Evolutionary conservation across 2,329 filamentous ascomycete genomes (phyloP).

Genomic region (Botrytis fragariae): DNA sequence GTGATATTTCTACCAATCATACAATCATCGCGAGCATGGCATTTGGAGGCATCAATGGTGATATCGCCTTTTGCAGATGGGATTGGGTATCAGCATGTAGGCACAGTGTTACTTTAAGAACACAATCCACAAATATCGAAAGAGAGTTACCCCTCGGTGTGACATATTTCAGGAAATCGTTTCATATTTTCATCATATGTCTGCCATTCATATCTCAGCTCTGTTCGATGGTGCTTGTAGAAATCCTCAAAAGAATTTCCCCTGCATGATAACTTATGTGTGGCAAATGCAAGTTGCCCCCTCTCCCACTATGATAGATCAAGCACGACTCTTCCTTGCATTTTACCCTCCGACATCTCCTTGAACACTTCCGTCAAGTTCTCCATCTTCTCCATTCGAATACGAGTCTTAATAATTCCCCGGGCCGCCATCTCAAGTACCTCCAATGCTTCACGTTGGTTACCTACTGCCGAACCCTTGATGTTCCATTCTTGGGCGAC

Average conservation of each 20-base stretch:
- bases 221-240: neutral
- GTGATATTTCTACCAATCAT: neutral
- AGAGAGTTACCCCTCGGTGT: constrained; percentile 11
- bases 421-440: constrained; percentile 48
- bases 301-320: constrained; percentile 39
- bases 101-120: neutral
- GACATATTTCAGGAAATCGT: neutral
- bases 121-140: neutral
- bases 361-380: constrained; percentile 46
- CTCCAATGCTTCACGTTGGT: constrained; percentile 49
- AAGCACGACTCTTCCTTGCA: constrained; percentile 49
- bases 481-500: constrained; percentile 46
- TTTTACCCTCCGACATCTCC: constrained; percentile 44
- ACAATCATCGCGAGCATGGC: neutral
- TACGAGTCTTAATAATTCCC: constrained; percentile 47
- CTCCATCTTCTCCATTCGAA: constrained; percentile 48
- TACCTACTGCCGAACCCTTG: constrained; percentile 50
- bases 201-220: constrained; percentile 16
- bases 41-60: neutral
- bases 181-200: constrained; percentile 12
- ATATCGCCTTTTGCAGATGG: neutral
- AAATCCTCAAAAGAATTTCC: neutral
- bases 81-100: constrained; percentile 8
- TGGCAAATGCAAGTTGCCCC: constrained; percentile 12
- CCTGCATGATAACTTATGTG: constrained; percentile 4